phyloP scores from a whole-genome alignment of 352 stramenopile species.

The Globisporangium spinosum region DNA sequence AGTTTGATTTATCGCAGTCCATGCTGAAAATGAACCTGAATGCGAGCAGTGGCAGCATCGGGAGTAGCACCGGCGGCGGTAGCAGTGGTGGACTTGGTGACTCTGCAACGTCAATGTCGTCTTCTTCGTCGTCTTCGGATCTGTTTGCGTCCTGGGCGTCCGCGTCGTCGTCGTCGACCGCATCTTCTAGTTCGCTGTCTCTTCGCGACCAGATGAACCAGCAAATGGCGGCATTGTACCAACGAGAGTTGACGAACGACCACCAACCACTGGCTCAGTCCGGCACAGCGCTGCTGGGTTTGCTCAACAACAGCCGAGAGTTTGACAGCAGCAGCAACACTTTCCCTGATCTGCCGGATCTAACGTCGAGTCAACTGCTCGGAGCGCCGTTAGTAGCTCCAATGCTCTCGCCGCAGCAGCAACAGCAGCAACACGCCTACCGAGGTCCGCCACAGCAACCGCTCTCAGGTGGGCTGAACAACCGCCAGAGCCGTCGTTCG shows the following conservation, averaged over 20 bases:
- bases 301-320: constrained; percentile 27
- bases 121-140: constrained; percentile 25
- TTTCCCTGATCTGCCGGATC: constrained; percentile 12
- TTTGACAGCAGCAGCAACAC: constrained; percentile 1
- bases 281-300: constrained; percentile 19
- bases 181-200: constrained; percentile 6
- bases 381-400: constrained; percentile 11
- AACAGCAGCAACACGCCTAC: constrained; percentile 3
- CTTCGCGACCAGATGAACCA: constrained; percentile 76
- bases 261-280: constrained; percentile 34
- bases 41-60: constrained; percentile 13
- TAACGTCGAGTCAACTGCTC: constrained; percentile 1
- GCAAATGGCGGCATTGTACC: constrained; percentile 73
- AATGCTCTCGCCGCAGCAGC: constrained; percentile 19
- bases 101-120: constrained; percentile 4
- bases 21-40: constrained; percentile 40
- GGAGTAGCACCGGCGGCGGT: not conserved
- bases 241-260: constrained; percentile 23
- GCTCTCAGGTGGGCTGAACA: constrained; percentile 1
- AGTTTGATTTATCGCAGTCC: constrained; percentile 39
- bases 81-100: constrained; percentile 15
- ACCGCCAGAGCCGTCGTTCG: constrained; percentile 28
- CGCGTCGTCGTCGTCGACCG: constrained; percentile 14
- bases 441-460: not conserved
- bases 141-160: constrained; percentile 13